phyloP scores from a whole-genome alignment of 129 eudicot genomes.

The Oenanthe sinensis region DNA sequence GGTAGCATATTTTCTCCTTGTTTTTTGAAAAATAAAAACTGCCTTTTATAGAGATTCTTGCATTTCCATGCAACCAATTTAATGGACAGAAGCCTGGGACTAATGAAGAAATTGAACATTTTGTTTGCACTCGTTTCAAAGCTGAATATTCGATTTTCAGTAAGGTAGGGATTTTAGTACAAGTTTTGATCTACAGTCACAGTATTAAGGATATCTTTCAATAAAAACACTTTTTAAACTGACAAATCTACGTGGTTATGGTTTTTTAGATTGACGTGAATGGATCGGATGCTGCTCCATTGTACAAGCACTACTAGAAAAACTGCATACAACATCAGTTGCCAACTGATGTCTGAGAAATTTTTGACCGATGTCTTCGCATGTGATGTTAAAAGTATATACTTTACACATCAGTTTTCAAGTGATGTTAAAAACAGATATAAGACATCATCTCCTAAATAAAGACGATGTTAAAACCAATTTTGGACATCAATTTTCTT shows the following conservation, averaged over 20 bases:
- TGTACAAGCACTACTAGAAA: conserved; percentile 29
- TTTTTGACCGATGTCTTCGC: no score
- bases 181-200: not conserved
- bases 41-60: conserved; percentile 87
- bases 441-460: no score
- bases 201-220: not conserved
- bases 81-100: conserved; percentile 8
- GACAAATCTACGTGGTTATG: not conserved
- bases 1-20: no score
- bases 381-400: no score
- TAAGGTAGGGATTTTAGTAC: not conserved
- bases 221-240: not conserved
- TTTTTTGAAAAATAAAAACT: no score
- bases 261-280: conserved; percentile 67
- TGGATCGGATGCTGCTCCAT: conserved; percentile 60
- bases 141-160: conserved; percentile 5
- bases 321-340: no score
- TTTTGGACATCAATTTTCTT: no score
- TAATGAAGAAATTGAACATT: conserved; percentile 2
- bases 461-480: no score
- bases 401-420: no score
- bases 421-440: no score
- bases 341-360: no score
- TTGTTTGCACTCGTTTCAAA: conserved; percentile 9
- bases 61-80: conserved; percentile 81